These are phyloP conservation scores for Auricularia auricula-judae DNA, from an alignment of 768 basidiomycete genomes.

Conservation along the genomic window DNA sequence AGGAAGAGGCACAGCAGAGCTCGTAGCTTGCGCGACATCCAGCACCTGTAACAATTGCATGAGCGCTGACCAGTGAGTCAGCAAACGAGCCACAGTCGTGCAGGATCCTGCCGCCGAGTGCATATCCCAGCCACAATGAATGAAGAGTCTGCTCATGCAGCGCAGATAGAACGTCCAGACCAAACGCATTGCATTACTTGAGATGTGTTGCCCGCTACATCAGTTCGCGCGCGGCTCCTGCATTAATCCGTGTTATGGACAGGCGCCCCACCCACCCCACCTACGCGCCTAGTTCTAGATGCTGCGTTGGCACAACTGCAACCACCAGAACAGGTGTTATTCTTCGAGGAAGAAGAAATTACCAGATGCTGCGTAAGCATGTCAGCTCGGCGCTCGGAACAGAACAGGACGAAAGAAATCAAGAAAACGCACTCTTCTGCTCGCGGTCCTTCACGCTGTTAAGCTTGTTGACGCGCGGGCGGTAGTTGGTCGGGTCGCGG, in stretches of 20 bases:
- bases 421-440: conserved; percentile 54
- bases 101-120: no score
- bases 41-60: no score
- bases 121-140: no score
- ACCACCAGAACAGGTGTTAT: neutral
- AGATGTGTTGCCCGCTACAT: no score
- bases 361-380: conserved; percentile 43
- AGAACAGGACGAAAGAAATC: conserved; percentile 3
- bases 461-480: conserved; percentile 79
- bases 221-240: no score
- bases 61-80: no score
- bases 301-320: neutral
- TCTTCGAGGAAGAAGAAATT: conserved; percentile 94
- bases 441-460: conserved; percentile 81
- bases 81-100: no score
- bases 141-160: no score
- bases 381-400: conserved; percentile 3
- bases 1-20: no score
- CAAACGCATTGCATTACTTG: no score
- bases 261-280: neutral
- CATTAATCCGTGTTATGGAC: neutral
- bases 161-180: no score
- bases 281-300: neutral
- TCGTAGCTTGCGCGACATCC: no score
- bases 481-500: conserved; percentile 90